These are phyloP conservation scores for Cyclotella baltica DNA, from an alignment of 108 stramenopile genomes.

Conservation along the genomic window DNA sequence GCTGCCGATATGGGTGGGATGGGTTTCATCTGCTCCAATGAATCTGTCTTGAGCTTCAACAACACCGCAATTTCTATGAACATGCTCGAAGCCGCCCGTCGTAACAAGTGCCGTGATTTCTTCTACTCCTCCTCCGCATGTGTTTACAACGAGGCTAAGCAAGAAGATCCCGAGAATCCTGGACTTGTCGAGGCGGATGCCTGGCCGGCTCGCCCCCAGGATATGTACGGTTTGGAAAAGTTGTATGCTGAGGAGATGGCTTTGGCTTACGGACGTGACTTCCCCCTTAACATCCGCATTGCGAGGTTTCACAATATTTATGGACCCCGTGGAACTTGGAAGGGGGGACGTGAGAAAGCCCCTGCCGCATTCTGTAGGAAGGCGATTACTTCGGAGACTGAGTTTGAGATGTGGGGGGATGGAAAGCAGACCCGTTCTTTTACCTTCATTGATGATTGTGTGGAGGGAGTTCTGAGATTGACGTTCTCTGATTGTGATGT, in stretches of 20 bases:
- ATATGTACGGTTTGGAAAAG: slow-evolving; percentile 99
- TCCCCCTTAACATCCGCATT: slow-evolving; percentile 92
- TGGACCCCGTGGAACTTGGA: slow-evolving; percentile 98
- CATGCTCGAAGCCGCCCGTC: slow-evolving; percentile 97
- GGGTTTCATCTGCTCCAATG: slow-evolving; percentile 99
- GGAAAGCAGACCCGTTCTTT: slow-evolving; percentile 98
- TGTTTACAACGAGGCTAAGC: slow-evolving; percentile 99
- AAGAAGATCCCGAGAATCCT: slow-evolving; percentile 96
- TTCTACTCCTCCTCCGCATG: slow-evolving; percentile 97
- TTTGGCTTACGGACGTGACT: slow-evolving; percentile 96
- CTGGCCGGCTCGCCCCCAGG: slow-evolving; percentile 99
- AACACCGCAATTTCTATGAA: slow-evolving; percentile 99
- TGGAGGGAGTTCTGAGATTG: slow-evolving; percentile 95
- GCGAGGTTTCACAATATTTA: slow-evolving; percentile 99
- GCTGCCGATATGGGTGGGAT: slow-evolving; percentile 99
- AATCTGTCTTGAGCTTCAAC: slow-evolving; percentile 96
- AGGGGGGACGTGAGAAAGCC: slow-evolving; percentile 99
- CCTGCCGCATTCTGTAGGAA: slow-evolving; percentile 99
- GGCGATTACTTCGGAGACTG: slow-evolving; percentile 89
- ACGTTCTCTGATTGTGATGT: slow-evolving; percentile 94
- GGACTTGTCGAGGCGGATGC: slow-evolving; percentile 96
- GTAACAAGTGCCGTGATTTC: slow-evolving; percentile 87
- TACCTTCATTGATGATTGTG: slow-evolving; percentile 99
- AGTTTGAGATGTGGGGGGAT: slow-evolving; percentile 98
- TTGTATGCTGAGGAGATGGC: slow-evolving; percentile 99